Evolutionary conservation across 1,284 basidiomycete genomes (phyloP), one percentile per base, ranked within the genome.

Genomic region (Rhizopogon parksii): DNA sequence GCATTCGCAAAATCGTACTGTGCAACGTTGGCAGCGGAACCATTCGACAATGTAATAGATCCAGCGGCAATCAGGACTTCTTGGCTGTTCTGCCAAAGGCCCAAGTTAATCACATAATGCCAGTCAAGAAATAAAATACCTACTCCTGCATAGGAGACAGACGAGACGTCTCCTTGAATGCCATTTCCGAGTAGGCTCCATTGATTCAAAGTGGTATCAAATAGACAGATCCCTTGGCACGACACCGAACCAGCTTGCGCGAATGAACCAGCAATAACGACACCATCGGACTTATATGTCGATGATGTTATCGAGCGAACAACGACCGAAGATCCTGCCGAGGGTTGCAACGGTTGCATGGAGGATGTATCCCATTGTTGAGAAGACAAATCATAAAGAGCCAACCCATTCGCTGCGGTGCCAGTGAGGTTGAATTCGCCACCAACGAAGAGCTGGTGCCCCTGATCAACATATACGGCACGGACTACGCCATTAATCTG

Each of bases 221-320:
- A 85, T 17, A 80, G 71, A 67, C 95, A 99, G 43, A 98, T 82
- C 2, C 80, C 85, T 34, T 80, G 77, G 68, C 95, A 98, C 0
- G 72, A 67, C 15, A 89, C 70, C 0, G 82, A 79, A 6, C 93
- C 95, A 1, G 89, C 91, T 39, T 81, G 78, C 0, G 80, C 72
- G 60, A 99, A 98, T 14, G 85, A 82, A 24, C 95, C 95, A 2
- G 88, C 91, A 4, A 95, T 88, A 47, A 96, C 73, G 49, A 98
- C 66, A 2, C 75, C 77, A 47, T 83, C 78, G 25, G 80, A 69
- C 60, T 83, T 78, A 4, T 82, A 77, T 0, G 77, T 60, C 0
- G 90, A 80, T 50, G 77, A 74, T 4, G 80, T 78, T 60, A 98
- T 80, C 0, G 84, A 84, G 42, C 86, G 83, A 53, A 97, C 88